Base-by-base conservation (phyloP, 2,329 filamentous ascomycete genomes). In the Alternaria sp. region DNA sequence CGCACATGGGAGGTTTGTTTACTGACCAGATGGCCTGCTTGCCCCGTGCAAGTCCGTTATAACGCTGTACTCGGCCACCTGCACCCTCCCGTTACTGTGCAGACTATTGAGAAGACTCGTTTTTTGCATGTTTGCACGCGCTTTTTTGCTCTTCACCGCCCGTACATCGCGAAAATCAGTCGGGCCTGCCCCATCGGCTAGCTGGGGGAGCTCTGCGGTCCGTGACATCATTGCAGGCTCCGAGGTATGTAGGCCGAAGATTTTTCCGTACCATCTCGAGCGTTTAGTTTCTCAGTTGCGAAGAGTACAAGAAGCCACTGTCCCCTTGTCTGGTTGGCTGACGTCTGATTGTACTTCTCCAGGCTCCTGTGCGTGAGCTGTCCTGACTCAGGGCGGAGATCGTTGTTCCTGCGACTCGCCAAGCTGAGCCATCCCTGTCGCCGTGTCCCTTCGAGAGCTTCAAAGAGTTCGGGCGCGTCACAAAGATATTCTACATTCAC, bases 191-290 rank as follows among this genome's bases (percentile, higher is more conserved):
- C 62, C 62, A 61, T 60, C 62, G 62, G 44, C 61, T 59, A 58
- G 49, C 66, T 57, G 57, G 55, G 53, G 55, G 57, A 67, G 51
- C 57, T 62, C 57, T 63, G 62, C 65, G 67, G 65, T 55, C 66
- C 66, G 54, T 73, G 72, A 74, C 72, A 72, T 73, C 71, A 73
- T 69, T 60, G 65, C 57, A 53, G 63, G 58, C 61, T 60, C 70
- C 70, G 65, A 69, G 69, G 70, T 74, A 64, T 62, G 66, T 66
- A 54, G 52, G 60, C 52, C 60, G 59, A 64, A 67, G 61, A 62
- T 49, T 62, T 59, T 61, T 57, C 59, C 48, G 34, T 60, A 16
- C 59, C 45, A 48, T 40, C 28, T 43, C 50, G 36, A 28, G 18
- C 22, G 18, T 56, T 40, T 45, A 58, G 58, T 48, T 43, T 27